These are phyloP conservation scores for Echinosophora koreensis DNA, from an alignment of 306 rosid species.

Conservation along the genomic window DNA sequence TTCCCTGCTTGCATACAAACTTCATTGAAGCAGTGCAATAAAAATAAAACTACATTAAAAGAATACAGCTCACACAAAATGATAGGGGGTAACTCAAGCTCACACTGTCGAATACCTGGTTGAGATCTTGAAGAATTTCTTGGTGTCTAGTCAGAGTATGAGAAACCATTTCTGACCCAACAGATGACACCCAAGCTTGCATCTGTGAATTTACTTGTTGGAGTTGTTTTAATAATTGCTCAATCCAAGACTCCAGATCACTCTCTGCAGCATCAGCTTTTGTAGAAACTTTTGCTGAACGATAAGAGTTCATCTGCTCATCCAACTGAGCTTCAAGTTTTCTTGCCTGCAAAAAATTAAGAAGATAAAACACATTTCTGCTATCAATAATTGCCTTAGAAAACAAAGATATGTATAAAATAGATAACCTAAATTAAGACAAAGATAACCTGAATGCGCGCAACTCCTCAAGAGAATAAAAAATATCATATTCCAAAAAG, in stretches of 20 bases:
- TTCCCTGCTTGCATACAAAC: constrained; percentile 33
- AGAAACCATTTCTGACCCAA: constrained; percentile 98
- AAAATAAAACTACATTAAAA: neutral
- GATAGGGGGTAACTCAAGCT: constrained; percentile 21
- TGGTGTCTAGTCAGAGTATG: constrained; percentile 97
- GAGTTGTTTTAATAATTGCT: constrained; percentile 79
- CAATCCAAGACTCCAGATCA: constrained; percentile 84
- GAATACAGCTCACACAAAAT: constrained; percentile 17
- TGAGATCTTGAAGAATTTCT: constrained; percentile 95
- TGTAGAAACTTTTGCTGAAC: constrained; percentile 76
- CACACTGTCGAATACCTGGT: constrained; percentile 70
- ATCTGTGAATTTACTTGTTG: constrained; percentile 95
- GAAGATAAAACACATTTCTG: neutral
- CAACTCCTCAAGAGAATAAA: constrained; percentile 10
- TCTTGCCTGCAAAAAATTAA: constrained; percentile 71
- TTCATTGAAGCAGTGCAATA: constrained; percentile 25
- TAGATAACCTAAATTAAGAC: constrained; percentile 26
- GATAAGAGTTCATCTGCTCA: constrained; percentile 88
- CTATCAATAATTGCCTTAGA: constrained; percentile 36
- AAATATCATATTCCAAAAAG: too few species aligned
- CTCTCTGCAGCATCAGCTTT: constrained; percentile 67
- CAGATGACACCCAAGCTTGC: constrained; percentile 97
- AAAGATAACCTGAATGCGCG: neutral
- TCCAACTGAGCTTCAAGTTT: constrained; percentile 97
- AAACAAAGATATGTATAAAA: constrained; percentile 17